Evolutionary conservation across 352 stramenopile genomes (phyloP), one percentile per base, ranked within the genome.

Genomic region (Globisporangium cylindrosporum): DNA sequence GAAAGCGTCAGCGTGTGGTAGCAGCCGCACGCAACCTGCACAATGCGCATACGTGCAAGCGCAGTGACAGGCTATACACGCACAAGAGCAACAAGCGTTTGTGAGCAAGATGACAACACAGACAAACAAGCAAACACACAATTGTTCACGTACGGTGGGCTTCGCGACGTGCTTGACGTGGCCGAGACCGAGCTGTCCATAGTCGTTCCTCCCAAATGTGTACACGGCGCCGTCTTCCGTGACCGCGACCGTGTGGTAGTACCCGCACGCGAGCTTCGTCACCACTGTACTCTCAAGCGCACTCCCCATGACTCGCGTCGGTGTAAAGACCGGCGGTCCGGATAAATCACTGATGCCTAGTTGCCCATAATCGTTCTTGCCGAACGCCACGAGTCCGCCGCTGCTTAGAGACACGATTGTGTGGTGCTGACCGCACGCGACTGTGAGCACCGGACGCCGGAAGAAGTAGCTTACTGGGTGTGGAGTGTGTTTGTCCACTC

Each of bases 341-440:
- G 84, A 89, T 9, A 66, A 59, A n/a, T 70, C 66, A 3, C 89
- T 79, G 12, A 98, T 55, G 1, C 92, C 94, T 29, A 98, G 79
- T 69, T 98, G 92, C 0, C 92, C 93, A 60, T 97, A 89, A 32
- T 98, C 93, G 70, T 98, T 98, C 76, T 97, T 98, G 6, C 93
- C 93, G 63, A 95, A 97, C 8, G 85, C 84, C 43, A 89, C 90
- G 20, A 97, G 73, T 2, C 82, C 80, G 22, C 92, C 91, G 22
- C 74, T 72, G 1, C 78, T 70, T 4, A 92, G 56, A 1, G 82
- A 82, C 22, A 86, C 88, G 32, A 94, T 57, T n/a, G 88, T 97
- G 72, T 97, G 93, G 68, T 96, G 93, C 69, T 97, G 91, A 9
- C 92, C 92, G 59, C 92, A 97, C 3, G 90, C 91, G 27, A 98